Evolutionary conservation across 495 filamentous ascomycete species (phyloP), one percentile per base, ranked within the genome.

Genomic region (Astrothelium macrocarpum): DNA sequence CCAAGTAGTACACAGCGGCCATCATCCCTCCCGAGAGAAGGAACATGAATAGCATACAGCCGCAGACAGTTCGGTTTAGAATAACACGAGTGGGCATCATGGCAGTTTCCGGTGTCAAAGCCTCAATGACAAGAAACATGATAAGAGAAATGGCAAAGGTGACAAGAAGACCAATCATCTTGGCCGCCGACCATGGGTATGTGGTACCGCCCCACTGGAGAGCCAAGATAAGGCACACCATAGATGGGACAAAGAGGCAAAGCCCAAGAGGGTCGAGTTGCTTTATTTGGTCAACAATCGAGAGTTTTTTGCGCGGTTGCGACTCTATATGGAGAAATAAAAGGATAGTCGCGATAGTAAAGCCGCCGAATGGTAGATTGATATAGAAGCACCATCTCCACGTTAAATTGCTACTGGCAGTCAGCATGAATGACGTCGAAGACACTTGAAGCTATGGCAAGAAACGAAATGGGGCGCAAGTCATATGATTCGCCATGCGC

Each of bases 311-410:
- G 62, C 53, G 59, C 7, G 32, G 12, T 58, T 58, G 65, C 2
- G 32, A 12, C 14, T 46, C 63, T 61, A n/a, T n/a, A n/a, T n/a
- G n/a, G 75, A 69, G 62, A 73, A 88, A 78, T 63, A 80, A 79
- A 62, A 86, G 66, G 23, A 82, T 67, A 59, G 90, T 79, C 60
- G 85, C 34, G 32, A 85, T 76, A 7, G 85, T 86, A 28, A 88
- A 71, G 26, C 78, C 88, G 46, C 89, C 88, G 58, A 92, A 46
- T 5, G 75, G 77, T 12, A 77, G 73, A 65, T 90, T 90, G 74
- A 88, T 88, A 70, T 84, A 91, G 74, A 94, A 91, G 68, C 88
- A 93, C 90, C 90, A 93, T 62, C 90, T 75, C 90, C 90, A 95
- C 1, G 82, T 81, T 7, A 83, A 72, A n/a, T 80, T 73, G 28